A percentile compares a stretch with the other conserved stretches of the same genome.
Conservation (phyloP, 2,329 filamentous ascomycete species). For the Thielaviopsis musarum region DNA sequence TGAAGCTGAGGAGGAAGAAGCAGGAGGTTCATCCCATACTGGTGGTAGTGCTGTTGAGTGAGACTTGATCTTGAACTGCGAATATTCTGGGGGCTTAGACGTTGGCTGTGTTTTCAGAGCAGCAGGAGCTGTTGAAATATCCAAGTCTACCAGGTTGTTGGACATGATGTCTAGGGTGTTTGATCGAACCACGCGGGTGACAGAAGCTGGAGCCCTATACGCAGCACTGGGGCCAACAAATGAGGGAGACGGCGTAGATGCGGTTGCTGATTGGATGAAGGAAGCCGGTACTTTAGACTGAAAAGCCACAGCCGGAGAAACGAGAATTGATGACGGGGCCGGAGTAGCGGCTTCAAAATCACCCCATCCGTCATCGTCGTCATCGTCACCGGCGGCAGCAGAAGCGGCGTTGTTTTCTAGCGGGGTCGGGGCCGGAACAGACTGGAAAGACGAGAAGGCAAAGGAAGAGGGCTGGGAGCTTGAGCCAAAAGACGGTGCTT, state of each 20-base stretch:
- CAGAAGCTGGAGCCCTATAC: background rate
- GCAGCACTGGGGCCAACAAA: background rate
- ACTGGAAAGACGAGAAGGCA: conserved; percentile 15
- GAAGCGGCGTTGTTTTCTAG: background rate
- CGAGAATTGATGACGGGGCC: background rate
- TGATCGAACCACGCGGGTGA: conserved; percentile 23
- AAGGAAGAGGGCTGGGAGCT: background rate
- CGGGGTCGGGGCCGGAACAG: conserved; percentile 4
- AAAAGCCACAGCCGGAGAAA: background rate
- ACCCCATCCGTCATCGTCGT: conserved; percentile 49
- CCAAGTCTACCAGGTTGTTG: conserved; percentile 32
- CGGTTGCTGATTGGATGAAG: background rate
- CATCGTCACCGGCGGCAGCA: conserved; percentile 14
- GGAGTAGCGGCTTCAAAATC: conserved; percentile 40
- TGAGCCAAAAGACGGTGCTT: background rate
- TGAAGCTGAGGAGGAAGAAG: background rate
- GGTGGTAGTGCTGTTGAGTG: conserved; percentile 13
- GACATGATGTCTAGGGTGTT: conserved; percentile 36
- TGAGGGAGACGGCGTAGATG: background rate
- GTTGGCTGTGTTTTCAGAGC: background rate
- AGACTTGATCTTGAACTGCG: conserved; percentile 10
- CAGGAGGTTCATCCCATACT: background rate
- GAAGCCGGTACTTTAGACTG: background rate
- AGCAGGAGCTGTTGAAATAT: background rate
- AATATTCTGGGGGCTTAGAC: conserved; percentile 1